These are phyloP conservation scores for Penicillium paneum DNA, from an alignment of 2,329 filamentous ascomycete genomes.

Conservation along the genomic window DNA sequence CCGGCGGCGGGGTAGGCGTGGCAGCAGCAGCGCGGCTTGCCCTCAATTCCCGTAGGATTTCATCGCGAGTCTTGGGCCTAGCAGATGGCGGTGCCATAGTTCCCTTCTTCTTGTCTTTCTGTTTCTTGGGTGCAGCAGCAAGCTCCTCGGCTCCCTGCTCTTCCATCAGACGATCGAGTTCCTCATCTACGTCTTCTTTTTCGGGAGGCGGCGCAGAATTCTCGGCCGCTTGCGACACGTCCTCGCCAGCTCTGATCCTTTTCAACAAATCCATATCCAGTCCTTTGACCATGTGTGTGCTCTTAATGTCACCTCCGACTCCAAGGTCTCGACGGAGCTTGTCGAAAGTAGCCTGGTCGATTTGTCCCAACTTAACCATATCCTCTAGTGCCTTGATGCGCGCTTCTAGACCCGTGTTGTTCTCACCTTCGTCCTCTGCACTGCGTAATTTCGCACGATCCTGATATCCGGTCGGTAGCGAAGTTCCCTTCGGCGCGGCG, in stretches of 20 bases:
- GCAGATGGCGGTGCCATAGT: constrained; percentile 46
- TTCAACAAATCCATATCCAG: constrained; percentile 73
- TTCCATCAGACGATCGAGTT: constrained; percentile 47
- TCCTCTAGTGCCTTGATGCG: constrained; percentile 77
- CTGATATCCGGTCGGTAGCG: constrained; percentile 73
- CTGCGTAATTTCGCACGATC: constrained; percentile 71
- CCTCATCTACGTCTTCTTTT: constrained; percentile 60
- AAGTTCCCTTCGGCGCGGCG: constrained; percentile 77
- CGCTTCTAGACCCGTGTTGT: constrained; percentile 54
- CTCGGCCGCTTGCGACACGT: constrained; percentile 48
- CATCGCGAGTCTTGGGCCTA: constrained; percentile 55
- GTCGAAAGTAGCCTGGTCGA: constrained; percentile 76
- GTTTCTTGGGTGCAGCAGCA: constrained; percentile 30
- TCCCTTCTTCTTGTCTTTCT: constrained; percentile 50
- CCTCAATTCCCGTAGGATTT: constrained; percentile 59
- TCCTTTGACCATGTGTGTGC: constrained; percentile 87
- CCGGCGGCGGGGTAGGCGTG: constrained; percentile 45
- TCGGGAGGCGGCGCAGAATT: constrained; percentile 23
- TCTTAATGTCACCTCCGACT: constrained; percentile 72
- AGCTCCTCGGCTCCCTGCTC: constrained; percentile 34
- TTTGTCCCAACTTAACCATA: constrained; percentile 75
- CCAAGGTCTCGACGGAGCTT: constrained; percentile 69
- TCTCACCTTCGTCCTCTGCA: constrained; percentile 53
- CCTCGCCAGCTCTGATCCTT: constrained; percentile 46
- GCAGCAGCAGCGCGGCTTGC: constrained; percentile 46